Evolutionary conservation across 768 basidiomycete genomes (phyloP).

Genomic region (Cystofilobasidium ferigula): DNA sequence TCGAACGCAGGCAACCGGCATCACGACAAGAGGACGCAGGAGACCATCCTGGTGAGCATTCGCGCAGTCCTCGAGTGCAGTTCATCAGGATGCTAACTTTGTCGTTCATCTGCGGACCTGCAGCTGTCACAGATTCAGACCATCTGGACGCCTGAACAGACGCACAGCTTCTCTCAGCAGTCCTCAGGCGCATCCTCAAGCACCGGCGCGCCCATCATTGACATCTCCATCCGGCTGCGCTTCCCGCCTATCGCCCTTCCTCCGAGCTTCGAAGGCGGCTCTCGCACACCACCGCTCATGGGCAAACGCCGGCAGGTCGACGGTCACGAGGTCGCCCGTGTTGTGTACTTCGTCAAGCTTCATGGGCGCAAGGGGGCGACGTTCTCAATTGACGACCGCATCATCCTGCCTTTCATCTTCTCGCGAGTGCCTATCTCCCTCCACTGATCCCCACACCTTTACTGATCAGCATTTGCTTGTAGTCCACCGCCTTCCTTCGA

Average conservation of each 20-base stretch:
- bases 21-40: background rate
- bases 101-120: background rate
- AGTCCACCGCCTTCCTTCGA: background rate
- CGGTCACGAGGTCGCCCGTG: constrained; percentile 9
- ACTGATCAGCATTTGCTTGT: too few relatives aligned
- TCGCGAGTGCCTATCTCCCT: background rate
- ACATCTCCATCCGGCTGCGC: background rate
- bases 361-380: background rate
- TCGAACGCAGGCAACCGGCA: too few relatives aligned
- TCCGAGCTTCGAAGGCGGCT: constrained; percentile 5
- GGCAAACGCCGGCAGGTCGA: background rate
- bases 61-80: too few relatives aligned
- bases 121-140: background rate
- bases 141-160: constrained; percentile 1
- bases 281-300: background rate
- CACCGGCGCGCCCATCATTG: background rate
- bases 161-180: background rate
- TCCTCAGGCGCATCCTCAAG: background rate
- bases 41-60: background rate
- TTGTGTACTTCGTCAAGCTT: constrained; percentile 14
- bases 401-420: constrained; percentile 5
- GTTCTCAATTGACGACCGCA: constrained; percentile 1
- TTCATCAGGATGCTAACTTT: background rate
- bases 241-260: background rate
- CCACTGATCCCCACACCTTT: background rate